phyloP scores from a whole-genome alignment of 768 basidiomycete genomes.

The Tylopilus plumbeoviolaceoides region DNA sequence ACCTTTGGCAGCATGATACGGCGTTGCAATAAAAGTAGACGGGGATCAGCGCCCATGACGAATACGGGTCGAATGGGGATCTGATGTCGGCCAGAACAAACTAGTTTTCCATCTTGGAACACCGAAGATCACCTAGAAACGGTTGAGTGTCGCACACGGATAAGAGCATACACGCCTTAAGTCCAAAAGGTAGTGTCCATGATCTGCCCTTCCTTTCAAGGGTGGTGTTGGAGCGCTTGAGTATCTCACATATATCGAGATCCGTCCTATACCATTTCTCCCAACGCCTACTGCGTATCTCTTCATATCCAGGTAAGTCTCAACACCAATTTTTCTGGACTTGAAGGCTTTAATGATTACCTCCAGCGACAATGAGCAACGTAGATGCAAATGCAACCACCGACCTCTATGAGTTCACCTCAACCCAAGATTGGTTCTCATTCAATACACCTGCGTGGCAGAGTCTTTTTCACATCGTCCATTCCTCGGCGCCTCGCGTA shows the following conservation, averaged over 20 bases:
- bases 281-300: neutral
- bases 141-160: neutral
- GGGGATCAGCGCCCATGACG: conserved; percentile 3
- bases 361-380: conserved; percentile 14
- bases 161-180: conserved; percentile 1
- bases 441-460: conserved; percentile 42
- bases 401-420: conserved; percentile 39
- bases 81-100: neutral
- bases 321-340: neutral
- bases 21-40: neutral
- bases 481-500: conserved; percentile 38
- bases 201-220: conserved; percentile 2
- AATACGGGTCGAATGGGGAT: neutral
- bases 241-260: conserved; percentile 18
- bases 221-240: neutral
- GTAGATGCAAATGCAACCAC: conserved; percentile 2
- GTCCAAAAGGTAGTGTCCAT: conserved; percentile 5
- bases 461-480: conserved; percentile 37
- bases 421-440: conserved; percentile 56
- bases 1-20: neutral
- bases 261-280: neutral
- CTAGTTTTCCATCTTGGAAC: neutral
- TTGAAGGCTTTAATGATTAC: neutral
- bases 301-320: conserved; percentile 1
- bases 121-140: conserved; percentile 6